Base-by-base conservation (phyloP, 202 grass and related monocot species). In the Zoysia matrella region DNA sequence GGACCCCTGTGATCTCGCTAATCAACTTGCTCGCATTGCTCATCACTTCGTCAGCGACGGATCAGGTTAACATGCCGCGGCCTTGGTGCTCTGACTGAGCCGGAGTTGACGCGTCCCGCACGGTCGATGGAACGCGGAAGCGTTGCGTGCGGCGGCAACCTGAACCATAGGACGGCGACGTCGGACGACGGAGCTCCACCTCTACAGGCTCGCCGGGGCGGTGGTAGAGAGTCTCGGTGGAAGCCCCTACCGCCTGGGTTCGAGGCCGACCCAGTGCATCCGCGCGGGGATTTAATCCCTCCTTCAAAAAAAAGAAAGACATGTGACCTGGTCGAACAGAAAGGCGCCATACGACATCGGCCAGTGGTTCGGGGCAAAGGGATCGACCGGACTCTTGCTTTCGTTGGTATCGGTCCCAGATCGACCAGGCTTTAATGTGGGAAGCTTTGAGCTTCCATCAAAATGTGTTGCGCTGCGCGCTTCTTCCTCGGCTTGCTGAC, bases 381-480 rank as follows among this genome's bases (percentile, higher is more conserved):
- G 77, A 36, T 80, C 52, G 42, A 40, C 67, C 60, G 73, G 75
- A 69, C 42, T 52, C 49, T 69, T 22, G 75, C 80, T 88, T 84
- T 88, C 80, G 53, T 61, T 45, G 45, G 52, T 47, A 44, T 52
- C 36, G 80, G 86, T 42, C 86, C 86, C 80, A 41, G 65, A 75
- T 61, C 50, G 8, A 14, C 12, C 30, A 77, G 74, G 80, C 80
- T 83, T 79, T 69, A 47, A 9, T 60, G 45, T 78, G 16, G 80
- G 60, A 18, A 13, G 52, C 77, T 58, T 80, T 80, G 77, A 42
- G 74, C 41, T 83, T 69, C 75, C 86, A 79, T 88, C 75, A 83
- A 83, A 88, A 88, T 83, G 75, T 60, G 86, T 47, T 61, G 72
- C 11, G 63, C 5, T 75, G 22, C 22, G 22, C 16, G 52, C 51